phyloP scores from a whole-genome alignment of 2,329 filamentous ascomycete genomes.

The Aspergillus sp. region DNA sequence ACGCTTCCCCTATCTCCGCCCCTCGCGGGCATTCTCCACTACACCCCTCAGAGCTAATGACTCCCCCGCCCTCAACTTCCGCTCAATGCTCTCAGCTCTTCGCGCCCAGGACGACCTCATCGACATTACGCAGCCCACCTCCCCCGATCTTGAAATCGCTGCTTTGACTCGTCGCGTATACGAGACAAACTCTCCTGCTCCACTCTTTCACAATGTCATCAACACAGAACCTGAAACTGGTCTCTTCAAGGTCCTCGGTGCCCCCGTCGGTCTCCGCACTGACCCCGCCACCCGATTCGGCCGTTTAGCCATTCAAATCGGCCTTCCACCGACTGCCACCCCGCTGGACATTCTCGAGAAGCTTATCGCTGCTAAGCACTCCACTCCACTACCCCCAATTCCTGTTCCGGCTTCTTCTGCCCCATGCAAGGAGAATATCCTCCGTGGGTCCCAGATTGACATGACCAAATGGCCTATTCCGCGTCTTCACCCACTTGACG shows the following conservation, averaged over 20 bases:
- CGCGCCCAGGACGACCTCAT: neutral
- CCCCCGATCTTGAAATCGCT: neutral
- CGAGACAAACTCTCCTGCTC: neutral
- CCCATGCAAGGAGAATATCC: neutral
- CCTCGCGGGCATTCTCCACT: neutral
- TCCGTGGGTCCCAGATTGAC: neutral
- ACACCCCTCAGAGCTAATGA: neutral
- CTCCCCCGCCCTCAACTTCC: neutral
- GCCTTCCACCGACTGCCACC: neutral
- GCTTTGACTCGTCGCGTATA: neutral
- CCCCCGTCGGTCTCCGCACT: neutral
- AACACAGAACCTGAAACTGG: neutral
- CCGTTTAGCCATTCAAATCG: neutral
- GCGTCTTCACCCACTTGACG: neutral
- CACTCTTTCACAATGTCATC: neutral
- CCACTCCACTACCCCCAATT: neutral
- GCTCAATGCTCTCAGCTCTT: neutral
- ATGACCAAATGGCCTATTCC: neutral
- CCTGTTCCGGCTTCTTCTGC: accelerated
- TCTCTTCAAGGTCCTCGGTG: neutral
- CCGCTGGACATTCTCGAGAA: neutral
- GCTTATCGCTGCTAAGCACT: neutral
- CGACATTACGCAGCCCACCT: neutral
- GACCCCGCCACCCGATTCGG: neutral
- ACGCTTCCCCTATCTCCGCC: neutral